Evolutionary conservation across 306 rosid genomes (phyloP).

Genomic region (Cucurbita argyrosperma): DNA sequence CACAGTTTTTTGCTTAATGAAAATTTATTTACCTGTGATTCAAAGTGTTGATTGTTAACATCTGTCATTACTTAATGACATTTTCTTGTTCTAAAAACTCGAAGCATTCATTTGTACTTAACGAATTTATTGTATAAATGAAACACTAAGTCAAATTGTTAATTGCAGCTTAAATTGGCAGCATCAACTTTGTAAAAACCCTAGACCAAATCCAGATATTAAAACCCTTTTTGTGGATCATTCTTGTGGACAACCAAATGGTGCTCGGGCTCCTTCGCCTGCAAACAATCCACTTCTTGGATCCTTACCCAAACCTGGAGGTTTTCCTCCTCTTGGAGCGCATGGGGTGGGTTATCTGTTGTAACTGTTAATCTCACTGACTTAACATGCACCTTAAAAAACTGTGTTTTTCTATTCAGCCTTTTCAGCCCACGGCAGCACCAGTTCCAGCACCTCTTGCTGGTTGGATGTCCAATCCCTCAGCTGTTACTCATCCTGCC

Average conservation of each 20-base stretch:
- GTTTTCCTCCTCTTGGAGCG: conserved; percentile 87
- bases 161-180: conserved; percentile 95
- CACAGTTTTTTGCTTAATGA: neutral
- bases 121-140: neutral
- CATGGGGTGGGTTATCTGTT: conserved; percentile 62
- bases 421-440: conserved; percentile 80
- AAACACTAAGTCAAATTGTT: conserved; percentile 7
- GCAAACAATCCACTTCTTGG: conserved; percentile 86
- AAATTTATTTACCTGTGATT: neutral
- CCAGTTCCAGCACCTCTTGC: conserved; percentile 81
- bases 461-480: conserved; percentile 98
- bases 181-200: conserved; percentile 94
- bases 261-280: conserved; percentile 96
- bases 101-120: neutral
- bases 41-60: neutral
- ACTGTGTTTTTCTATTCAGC: conserved; percentile 34
- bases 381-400: neutral
- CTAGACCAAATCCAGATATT: conserved; percentile 97
- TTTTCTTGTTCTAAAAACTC: neutral
- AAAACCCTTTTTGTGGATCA: conserved; percentile 98
- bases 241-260: conserved; percentile 93
- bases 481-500: conserved; percentile 72
- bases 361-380: conserved; percentile 1
- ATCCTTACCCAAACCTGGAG: conserved; percentile 82
- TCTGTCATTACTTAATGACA: neutral